phyloP scores from a whole-genome alignment of 495 filamentous ascomycete genomes.

The Lasiosphaeriaceae sp. region DNA sequence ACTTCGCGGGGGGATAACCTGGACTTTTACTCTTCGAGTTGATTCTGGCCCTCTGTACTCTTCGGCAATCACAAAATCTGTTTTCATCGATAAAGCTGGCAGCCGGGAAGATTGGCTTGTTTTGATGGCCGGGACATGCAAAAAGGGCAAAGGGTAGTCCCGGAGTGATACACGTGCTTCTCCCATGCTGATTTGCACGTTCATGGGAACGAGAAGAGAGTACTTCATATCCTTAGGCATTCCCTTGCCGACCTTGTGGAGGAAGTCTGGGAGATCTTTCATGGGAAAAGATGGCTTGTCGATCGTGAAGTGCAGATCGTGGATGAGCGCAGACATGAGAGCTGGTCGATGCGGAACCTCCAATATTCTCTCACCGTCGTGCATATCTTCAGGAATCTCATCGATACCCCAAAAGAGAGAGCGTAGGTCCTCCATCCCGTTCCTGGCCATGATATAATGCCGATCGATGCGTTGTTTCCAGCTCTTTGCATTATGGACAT shows the following conservation, averaged over 20 bases:
- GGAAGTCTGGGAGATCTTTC: slow-evolving; percentile 71
- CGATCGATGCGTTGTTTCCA: slow-evolving; percentile 92
- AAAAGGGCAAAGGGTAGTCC: slow-evolving; percentile 88
- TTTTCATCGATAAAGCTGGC: slow-evolving; percentile 77
- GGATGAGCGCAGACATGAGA: slow-evolving; percentile 74
- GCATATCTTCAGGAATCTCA: slow-evolving; percentile 71
- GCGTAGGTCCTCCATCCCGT: slow-evolving; percentile 73
- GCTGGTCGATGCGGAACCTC: slow-evolving; percentile 83
- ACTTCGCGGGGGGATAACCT: slow-evolving; percentile 69
- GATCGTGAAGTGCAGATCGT: slow-evolving; percentile 77
- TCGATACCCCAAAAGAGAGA: slow-evolving; percentile 79
- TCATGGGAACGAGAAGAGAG: slow-evolving; percentile 82
- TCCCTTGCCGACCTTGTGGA: slow-evolving; percentile 88
- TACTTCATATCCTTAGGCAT: slow-evolving; percentile 91
- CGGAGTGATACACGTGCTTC: slow-evolving; percentile 80
- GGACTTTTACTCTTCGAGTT: slow-evolving; percentile 72
- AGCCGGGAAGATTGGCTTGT: slow-evolving; percentile 73
- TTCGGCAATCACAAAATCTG: slow-evolving; percentile 95
- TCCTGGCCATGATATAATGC: slow-evolving; percentile 63
- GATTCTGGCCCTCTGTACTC: slow-evolving; percentile 79
- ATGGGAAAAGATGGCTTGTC: slow-evolving; percentile 93
- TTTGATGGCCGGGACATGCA: slow-evolving; percentile 84
- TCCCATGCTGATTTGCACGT: slow-evolving; percentile 84
- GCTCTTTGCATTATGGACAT: slow-evolving; percentile 76
- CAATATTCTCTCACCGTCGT: slow-evolving; percentile 81